phyloP scores from a whole-genome alignment of 2,329 filamentous ascomycete species.

The Amauroascus verrucosus region DNA sequence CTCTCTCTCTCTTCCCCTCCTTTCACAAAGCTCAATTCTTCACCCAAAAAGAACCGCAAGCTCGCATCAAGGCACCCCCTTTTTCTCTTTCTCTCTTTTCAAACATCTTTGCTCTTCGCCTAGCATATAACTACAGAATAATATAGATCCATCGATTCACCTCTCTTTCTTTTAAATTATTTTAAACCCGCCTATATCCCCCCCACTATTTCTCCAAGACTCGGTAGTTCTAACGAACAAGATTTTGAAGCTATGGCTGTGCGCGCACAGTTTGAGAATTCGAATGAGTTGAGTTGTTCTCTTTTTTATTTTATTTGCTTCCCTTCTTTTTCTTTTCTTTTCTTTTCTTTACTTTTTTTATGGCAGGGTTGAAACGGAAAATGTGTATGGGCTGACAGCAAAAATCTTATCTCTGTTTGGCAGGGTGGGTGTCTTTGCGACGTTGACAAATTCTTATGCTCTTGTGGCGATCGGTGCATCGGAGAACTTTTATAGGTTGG shows the following conservation, averaged over 20 bases:
- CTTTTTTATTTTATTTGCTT: neutral
- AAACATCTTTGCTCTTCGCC: neutral
- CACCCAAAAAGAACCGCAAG: too few species aligned
- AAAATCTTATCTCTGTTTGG: neutral
- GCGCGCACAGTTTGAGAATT: slow-evolving; percentile 43
- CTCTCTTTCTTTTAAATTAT: too few species aligned
- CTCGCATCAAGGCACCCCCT: neutral
- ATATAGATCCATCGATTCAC: too few species aligned
- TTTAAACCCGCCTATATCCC: too few species aligned
- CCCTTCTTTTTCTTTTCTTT: neutral
- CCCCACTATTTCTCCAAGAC: too few species aligned
- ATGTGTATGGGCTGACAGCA: neutral
- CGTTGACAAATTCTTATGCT: slow-evolving; percentile 93
- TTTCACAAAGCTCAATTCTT: too few species aligned
- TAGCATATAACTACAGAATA: too few species aligned
- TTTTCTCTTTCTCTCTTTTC: neutral
- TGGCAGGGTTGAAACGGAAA: too few species aligned
- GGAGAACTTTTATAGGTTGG: slow-evolving; percentile 93
- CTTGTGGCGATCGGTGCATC: slow-evolving; percentile 88
- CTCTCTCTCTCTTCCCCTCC: too few species aligned
- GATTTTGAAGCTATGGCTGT: slow-evolving; percentile 33
- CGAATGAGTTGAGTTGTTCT: slow-evolving; percentile 35
- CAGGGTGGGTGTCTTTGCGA: slow-evolving; percentile 93
- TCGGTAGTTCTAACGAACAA: neutral
- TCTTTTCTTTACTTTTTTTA: neutral